A percentile compares a stretch with the other conserved stretches of the same genome.
These are phyloP conservation scores for Pyricularia pennisetigena DNA, from an alignment of 2,329 filamentous ascomycete genomes.

Conservation along the genomic window DNA sequence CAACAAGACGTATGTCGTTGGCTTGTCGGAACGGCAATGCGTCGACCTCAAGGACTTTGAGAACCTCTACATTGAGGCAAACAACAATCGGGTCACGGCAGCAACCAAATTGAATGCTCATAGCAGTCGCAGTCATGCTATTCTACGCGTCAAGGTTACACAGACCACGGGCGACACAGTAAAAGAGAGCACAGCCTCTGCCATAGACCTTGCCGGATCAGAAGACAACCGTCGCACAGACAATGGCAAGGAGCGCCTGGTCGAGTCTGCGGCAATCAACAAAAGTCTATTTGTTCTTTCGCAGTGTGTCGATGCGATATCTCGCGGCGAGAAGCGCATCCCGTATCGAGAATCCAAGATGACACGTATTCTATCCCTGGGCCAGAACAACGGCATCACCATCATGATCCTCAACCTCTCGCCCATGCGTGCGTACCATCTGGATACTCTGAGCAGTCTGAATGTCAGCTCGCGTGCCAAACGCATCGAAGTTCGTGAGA, in stretches of 20 bases:
- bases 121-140: constrained; percentile 81
- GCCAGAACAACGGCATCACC: constrained; percentile 90
- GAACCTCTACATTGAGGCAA: constrained; percentile 79
- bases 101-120: constrained; percentile 89
- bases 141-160: constrained; percentile 80
- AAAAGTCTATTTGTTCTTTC: constrained; percentile 92
- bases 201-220: constrained; percentile 89
- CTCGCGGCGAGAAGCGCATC: constrained; percentile 62
- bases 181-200: constrained; percentile 75
- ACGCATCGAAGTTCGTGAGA: constrained; percentile 89
- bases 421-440: constrained; percentile 82
- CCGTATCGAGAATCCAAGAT: constrained; percentile 95
- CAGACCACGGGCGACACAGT: constrained; percentile 61
- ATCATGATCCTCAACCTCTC: constrained; percentile 96
- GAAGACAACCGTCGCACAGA: constrained; percentile 93
- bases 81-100: constrained; percentile 81
- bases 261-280: constrained; percentile 97
- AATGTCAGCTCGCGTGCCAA: constrained; percentile 95
- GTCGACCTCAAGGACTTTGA: constrained; percentile 85
- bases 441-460: constrained; percentile 86
- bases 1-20: constrained; percentile 79
- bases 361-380: constrained; percentile 85
- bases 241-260: constrained; percentile 81
- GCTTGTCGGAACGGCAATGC: constrained; percentile 74
- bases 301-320: constrained; percentile 93